Conservation (phyloP, 768 basidiomycete genomes). For the Amanita thiersii region DNA sequence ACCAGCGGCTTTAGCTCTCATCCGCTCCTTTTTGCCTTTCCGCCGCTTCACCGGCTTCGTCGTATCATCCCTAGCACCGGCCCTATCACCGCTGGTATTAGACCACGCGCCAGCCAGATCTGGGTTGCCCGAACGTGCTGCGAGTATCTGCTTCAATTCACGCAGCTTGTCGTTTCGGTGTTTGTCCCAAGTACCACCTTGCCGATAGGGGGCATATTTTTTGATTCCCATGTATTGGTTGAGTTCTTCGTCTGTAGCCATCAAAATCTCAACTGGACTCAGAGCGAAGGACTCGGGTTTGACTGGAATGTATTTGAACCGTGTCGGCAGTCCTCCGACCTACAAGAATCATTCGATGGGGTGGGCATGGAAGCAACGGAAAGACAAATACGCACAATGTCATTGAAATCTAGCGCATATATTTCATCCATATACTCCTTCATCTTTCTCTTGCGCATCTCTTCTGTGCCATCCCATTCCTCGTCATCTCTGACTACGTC, state of each 20-base stretch:
- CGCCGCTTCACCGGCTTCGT: constrained; percentile 44
- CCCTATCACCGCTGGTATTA: constrained; percentile 14
- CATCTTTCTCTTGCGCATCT: constrained; percentile 76
- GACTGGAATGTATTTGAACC: constrained; percentile 85
- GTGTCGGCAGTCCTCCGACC: constrained; percentile 86
- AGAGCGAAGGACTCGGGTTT: constrained; percentile 58
- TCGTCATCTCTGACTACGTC: constrained; percentile 32
- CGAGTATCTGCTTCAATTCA: constrained; percentile 63
- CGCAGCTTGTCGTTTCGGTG: constrained; percentile 55
- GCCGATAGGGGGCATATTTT: constrained; percentile 85
- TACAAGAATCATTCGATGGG: constrained; percentile 20
- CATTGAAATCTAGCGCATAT: constrained; percentile 90
- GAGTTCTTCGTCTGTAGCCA: constrained; percentile 88
- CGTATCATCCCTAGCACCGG: constrained; percentile 12
- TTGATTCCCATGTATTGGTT: constrained; percentile 89
- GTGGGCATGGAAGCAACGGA: background rate
- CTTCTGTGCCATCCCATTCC: constrained; percentile 86
- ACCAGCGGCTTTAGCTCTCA: constrained; percentile 35
- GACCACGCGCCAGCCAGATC: constrained; percentile 13
- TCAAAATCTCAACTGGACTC: constrained; percentile 77
- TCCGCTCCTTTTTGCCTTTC: constrained; percentile 64
- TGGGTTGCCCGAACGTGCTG: constrained; percentile 26
- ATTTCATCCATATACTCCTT: constrained; percentile 90
- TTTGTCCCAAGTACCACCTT: constrained; percentile 52
- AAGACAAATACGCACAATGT: constrained; percentile 55